A percentile compares a stretch with the other conserved stretches of the same genome.
These are phyloP conservation scores for Ceratobasidium papillatum DNA, from an alignment of 1,284 basidiomycete genomes.

Conservation along the genomic window DNA sequence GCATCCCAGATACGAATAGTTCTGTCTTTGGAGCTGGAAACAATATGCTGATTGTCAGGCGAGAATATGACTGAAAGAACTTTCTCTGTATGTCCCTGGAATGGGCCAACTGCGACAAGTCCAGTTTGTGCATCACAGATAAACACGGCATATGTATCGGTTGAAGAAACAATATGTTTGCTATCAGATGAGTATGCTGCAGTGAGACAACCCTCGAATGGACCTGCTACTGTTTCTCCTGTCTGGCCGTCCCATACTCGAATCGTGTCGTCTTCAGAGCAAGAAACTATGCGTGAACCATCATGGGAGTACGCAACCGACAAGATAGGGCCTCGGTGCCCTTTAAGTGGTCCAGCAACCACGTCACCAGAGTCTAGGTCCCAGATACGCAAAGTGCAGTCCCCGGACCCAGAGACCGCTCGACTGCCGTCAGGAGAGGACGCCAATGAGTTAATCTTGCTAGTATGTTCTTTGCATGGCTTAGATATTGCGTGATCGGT, in stretches of 20 bases:
- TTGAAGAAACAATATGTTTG: slow-evolving; percentile 16
- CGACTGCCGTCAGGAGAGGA: not conserved
- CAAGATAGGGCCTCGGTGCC: slow-evolving; percentile 11
- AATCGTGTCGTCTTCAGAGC: slow-evolving; percentile 17
- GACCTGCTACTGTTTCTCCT: not conserved
- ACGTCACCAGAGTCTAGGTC: not conserved
- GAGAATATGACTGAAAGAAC: not conserved
- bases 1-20: not conserved
- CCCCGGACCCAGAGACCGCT: slow-evolving; percentile 15
- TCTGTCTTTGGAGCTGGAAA: not conserved
- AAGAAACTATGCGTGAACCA: slow-evolving; percentile 29
- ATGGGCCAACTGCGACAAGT: not conserved
- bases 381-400: slow-evolving; percentile 20
- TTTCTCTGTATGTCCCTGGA: not conserved
- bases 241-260: slow-evolving; percentile 18
- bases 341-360: not conserved
- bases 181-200: slow-evolving; percentile 29
- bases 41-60: not conserved
- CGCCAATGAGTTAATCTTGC: not conserved
- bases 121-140: slow-evolving; percentile 23
- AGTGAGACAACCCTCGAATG: not conserved
- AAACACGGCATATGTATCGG: slow-evolving; percentile 21
- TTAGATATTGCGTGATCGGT: not conserved
- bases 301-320: slow-evolving; percentile 23
- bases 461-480: not conserved